Percentiles rank a stretch among this genome's conserved stretches.
Evolutionary conservation across 2,329 filamentous ascomycete species (phyloP).

Genomic region (Pseudogymnoascus sp.): DNA sequence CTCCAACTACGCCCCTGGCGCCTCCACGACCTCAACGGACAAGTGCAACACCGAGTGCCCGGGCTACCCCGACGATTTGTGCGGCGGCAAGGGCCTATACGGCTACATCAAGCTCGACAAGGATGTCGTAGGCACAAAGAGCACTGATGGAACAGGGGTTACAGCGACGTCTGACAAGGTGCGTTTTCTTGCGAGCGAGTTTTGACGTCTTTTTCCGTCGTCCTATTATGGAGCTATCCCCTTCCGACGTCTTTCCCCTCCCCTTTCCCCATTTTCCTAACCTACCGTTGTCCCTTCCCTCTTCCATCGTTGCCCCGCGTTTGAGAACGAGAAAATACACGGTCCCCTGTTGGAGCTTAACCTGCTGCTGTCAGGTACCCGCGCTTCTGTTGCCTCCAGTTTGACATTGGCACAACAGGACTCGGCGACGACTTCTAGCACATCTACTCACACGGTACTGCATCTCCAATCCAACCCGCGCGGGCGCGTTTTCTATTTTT

Average conservation of each 20-base stretch:
- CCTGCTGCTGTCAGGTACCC: background rate
- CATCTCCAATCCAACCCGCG: background rate
- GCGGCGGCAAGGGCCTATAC: conserved; percentile 54
- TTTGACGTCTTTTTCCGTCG: background rate
- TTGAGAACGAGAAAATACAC: background rate
- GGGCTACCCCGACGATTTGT: conserved; percentile 60
- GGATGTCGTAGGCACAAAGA: conserved; percentile 50
- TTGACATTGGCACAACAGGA: conserved; percentile 27
- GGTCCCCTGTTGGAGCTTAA: conserved; percentile 1
- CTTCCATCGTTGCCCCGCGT: background rate
- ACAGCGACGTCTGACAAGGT: background rate
- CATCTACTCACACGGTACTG: conserved; percentile 2
- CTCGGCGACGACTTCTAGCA: conserved; percentile 20
- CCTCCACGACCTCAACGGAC: conserved; percentile 32
- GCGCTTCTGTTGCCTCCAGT: conserved; percentile 19
- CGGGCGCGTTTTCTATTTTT: background rate
- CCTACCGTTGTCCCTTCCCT: background rate
- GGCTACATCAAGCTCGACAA: conserved; percentile 56
- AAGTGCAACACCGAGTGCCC: conserved; percentile 56
- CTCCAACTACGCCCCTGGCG: conserved; percentile 57
- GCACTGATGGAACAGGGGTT: background rate
- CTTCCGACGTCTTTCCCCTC: background rate
- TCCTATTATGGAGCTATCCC: conserved; percentile 9
- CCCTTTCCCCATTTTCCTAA: conserved; percentile 8
- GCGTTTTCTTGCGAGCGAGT: conserved; percentile 1